Base-by-base conservation (phyloP, 805 yeast genomes). In the Grigorovia transvaalensis region DNA sequence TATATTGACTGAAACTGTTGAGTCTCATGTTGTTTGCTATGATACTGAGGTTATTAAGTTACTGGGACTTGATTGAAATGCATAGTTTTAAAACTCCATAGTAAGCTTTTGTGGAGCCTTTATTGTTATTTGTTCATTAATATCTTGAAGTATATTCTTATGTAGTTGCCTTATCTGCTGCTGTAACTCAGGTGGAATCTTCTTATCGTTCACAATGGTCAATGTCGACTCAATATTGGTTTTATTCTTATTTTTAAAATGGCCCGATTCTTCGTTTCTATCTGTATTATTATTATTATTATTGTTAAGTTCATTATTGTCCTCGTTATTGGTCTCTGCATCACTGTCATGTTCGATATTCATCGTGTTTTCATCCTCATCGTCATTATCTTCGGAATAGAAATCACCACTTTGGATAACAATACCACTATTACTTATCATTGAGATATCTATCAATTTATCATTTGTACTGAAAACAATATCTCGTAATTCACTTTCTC, bases 361-460 rank as follows among this genome's bases (percentile, higher is more conserved):
- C 40, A 23, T 46, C 48, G 38, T 33, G 11, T 9, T 33, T 20
- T 19, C 48, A 20, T 46, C 48, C 12, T 17, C 5, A 46, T 46
- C 44, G 15, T 46, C 48, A 8, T 35, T 8, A 46, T 68, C 71
- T 42, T 70, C 60, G 4, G 75, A 71, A 20, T 45, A 20, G 7
- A 47, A 20, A 45, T 56, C 58, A 20, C 47, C 46, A 41, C 66
- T 58, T 35, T 57, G 62, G 4, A 61, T 49, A 8, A 66, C 69
- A 18, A 66, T 65, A 8, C 68, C 69, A 50, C 69, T 65, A 50
- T 66, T 64, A 48, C 61, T 64, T 23, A 67, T 60, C 71, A 67
- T 65, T 2, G 69, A 65, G n/a, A 67, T 67, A 50, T 67, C 71
- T 29, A 67, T 65, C 29, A 65, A 55, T 47, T 61, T 65, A 51